These are phyloP conservation scores for Boletus vermiculosoides DNA, from an alignment of 768 basidiomycete genomes.

Conservation along the genomic window DNA sequence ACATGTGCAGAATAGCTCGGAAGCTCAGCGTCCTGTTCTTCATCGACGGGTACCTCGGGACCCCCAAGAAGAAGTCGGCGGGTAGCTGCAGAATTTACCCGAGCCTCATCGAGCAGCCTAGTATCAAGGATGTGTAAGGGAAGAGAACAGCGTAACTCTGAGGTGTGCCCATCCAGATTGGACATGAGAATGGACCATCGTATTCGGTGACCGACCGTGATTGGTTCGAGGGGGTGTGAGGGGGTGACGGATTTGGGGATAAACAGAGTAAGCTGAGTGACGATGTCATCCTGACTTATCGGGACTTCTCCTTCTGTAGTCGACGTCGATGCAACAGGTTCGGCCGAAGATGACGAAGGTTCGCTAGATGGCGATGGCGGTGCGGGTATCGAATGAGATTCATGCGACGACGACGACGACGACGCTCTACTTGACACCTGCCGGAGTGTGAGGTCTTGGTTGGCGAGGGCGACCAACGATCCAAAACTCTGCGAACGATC, in stretches of 20 bases:
- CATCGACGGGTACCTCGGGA: slow-evolving; percentile 37
- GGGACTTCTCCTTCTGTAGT: slow-evolving; percentile 20
- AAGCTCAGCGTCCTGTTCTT: slow-evolving; percentile 68
- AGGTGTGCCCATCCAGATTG: slow-evolving; percentile 89
- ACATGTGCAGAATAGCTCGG: slow-evolving; percentile 91
- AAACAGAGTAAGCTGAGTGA: slow-evolving; percentile 57
- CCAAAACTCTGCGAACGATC: slow-evolving; percentile 16
- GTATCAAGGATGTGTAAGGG: slow-evolving; percentile 83
- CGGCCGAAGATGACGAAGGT: slow-evolving; percentile 1
- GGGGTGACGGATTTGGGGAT: slow-evolving; percentile 66
- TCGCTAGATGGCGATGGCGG: not conserved
- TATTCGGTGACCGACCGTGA: slow-evolving; percentile 73
- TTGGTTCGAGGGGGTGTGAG: slow-evolving; percentile 72
- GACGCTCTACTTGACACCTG: slow-evolving; percentile 15
- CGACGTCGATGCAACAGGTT: slow-evolving; percentile 9
- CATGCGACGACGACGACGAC: slow-evolving; percentile 20
- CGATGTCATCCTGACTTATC: slow-evolving; percentile 46
- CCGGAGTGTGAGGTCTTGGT: slow-evolving; percentile 13
- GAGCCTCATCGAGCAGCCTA: slow-evolving; percentile 71
- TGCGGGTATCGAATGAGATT: not conserved
- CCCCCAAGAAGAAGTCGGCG: slow-evolving; percentile 51
- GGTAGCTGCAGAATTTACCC: slow-evolving; percentile 67
- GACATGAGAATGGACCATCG: slow-evolving; percentile 76
- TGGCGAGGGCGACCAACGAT: slow-evolving; percentile 5
- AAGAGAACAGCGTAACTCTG: slow-evolving; percentile 91